phyloP scores from a whole-genome alignment of 2,329 filamentous ascomycete species.

The Colletotrichum falcatum region DNA sequence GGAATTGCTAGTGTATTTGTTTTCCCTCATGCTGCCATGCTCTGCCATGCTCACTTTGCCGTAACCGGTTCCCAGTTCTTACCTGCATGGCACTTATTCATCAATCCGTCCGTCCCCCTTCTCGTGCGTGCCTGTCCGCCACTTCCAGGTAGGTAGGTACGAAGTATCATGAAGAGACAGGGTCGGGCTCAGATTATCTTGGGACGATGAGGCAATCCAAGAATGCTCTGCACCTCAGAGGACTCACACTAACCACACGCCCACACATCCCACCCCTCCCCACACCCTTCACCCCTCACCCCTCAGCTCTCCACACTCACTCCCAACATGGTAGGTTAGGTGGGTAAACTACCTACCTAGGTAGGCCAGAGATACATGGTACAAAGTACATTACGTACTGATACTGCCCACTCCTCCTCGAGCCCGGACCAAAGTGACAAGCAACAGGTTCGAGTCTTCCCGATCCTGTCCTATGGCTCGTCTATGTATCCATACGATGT shows the following conservation, averaged over 20 bases:
- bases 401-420: neutral
- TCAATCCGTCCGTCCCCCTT: neutral
- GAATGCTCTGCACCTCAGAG: slow-evolving; percentile 14
- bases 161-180: slow-evolving; percentile 19
- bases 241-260: slow-evolving; percentile 13
- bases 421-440: slow-evolving; percentile 11
- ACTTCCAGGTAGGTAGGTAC: no score
- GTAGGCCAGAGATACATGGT: neutral
- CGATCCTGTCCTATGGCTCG: slow-evolving; percentile 24
- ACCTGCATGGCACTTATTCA: slow-evolving; percentile 6
- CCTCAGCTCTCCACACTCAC: neutral
- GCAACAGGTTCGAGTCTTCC: slow-evolving; percentile 16
- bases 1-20: neutral
- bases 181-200: slow-evolving; percentile 35
- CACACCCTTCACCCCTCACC: no score
- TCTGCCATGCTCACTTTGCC: slow-evolving; percentile 4
- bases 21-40: neutral
- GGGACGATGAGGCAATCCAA: slow-evolving; percentile 38
- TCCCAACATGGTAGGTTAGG: no score
- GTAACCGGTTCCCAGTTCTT: slow-evolving; percentile 9
- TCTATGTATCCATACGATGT: no score
- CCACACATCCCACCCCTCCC: slow-evolving; percentile 1
- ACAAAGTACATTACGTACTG: no score
- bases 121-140: neutral
- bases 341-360: no score